Base-by-base conservation (phyloP, 345 rosid species). In the rapeseed (Brassica napus) region DNA sequence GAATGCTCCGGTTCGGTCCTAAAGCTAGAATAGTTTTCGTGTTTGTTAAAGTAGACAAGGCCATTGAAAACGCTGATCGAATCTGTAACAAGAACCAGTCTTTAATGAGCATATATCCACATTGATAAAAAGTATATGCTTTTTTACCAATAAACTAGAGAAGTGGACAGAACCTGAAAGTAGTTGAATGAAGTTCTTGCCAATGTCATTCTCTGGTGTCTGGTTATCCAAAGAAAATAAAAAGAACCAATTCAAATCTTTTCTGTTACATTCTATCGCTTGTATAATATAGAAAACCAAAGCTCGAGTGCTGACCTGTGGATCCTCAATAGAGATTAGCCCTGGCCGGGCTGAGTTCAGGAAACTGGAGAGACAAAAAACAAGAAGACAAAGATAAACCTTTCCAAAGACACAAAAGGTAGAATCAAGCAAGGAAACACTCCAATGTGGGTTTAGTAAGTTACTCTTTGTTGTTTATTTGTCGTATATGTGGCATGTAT, bases 101-200 rank as follows among this genome's bases (percentile, higher is more conserved):
- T 58, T 58, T 24, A 14, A 8, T 81, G 3, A 71, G 32, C 15
- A 59, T 23, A 23, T 23, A 23, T 23, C 24, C 24, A 23, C 14
- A 23, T 18, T 57, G 61, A 18, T 18, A 57, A 57, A 8, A 18
- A 23, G 28, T 21, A 58, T 9, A 58, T 58, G 39, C 61, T 52
- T 16, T 11, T 11, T 44, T 11, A 44, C 16, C 15, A 32, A 75
- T 31, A 55, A 30, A 35, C 12, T 37, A 23, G 23, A 37, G 10
- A 70, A 69, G 55, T 44, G 67, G 64, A 74, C 79, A 76, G 71
- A 73, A 94, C 98, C 98, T 92, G 98, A 81, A 86, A 89, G 87
- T 92, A 94, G 83, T 94, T 94, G 83, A 85, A 94, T 6, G 98
- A 94, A 94, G 83, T 71, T 94, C 85, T 94, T 94, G 75, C 97